Evolutionary conservation across 768 basidiomycete genomes (phyloP), one percentile per base, ranked within the genome.

Genomic region (Chalciporus sphaerocephalus): DNA sequence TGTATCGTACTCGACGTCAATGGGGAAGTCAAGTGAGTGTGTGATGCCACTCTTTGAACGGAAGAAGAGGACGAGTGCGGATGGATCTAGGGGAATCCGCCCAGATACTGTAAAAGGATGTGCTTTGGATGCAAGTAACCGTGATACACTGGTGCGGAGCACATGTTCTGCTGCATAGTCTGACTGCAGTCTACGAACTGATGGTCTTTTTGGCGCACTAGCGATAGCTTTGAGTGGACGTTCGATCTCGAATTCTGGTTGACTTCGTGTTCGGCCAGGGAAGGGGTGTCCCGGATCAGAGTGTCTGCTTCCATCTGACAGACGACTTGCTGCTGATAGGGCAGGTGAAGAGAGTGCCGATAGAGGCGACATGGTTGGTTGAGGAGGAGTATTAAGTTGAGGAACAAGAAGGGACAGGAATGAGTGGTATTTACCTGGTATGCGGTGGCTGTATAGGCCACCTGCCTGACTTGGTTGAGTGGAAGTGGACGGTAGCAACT

Each of bases 1-100:
- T 13, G 81, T 75, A 60, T 79, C 81, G 55, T 84, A 80, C 52
- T 83, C 81, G 36, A 86, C 74, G 55, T 90, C 84, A 48, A 91
- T 78, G 5, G 88, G 88, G 58, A 90, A 90, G 59, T 89, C 85
- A 17, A 91, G 74, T 8, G 86, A 83, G 59, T 91, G 85, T 0
- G 85, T 81, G 49, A 87, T 84, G 24, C 84, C 87, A 49, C 80
- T 81, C 87, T 85, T 85, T 32, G 85, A 80, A 17, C 87, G 75
- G 70, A 91, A 91, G 71, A 90, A 90, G 42, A 91, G 67, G 11
- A 80, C 76, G 28, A 88, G 67, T 48, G 77, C 76, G 3, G 79
- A 72, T 15, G 83, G 77, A 64, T 88, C 85, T 32, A 87, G 67
- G 6, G 83, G 83, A 38, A 89, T 83, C 24, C 81, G 72, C 1